Evolutionary conservation across 805 yeast species (phyloP).

Genomic region (Limtongia smithiae): DNA sequence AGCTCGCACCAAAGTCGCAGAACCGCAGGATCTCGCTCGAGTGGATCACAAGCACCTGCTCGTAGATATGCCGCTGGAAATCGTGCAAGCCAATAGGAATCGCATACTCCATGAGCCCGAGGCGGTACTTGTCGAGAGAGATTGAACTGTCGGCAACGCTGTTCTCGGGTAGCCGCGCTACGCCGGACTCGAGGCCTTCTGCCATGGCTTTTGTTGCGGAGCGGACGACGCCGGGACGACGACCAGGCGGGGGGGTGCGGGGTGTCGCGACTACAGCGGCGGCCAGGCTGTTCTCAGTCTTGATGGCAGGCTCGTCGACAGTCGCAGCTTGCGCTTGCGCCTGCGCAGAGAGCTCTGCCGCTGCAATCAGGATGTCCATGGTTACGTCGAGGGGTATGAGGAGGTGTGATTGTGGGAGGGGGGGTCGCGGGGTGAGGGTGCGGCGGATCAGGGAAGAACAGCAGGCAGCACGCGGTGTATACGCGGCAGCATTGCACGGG

Average conservation of each 20-base stretch:
- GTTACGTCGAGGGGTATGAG: neutral
- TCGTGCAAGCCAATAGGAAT: conserved; percentile 80
- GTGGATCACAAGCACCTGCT: conserved; percentile 86
- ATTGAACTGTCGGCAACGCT: conserved; percentile 12
- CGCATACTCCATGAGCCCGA: conserved; percentile 56
- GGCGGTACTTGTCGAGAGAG: conserved; percentile 25
- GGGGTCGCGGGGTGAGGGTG: too few relatives aligned
- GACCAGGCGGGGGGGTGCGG: neutral
- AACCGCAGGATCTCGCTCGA: conserved; percentile 86
- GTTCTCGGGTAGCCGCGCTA: conserved; percentile 21
- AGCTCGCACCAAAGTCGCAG: conserved; percentile 55
- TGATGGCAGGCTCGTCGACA: too few relatives aligned
- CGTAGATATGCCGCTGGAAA: conserved; percentile 82
- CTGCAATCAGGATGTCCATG: too few relatives aligned
- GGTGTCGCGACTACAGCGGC: conserved; percentile 5
- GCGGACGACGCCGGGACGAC: neutral
- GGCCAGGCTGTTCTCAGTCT: too few relatives aligned
- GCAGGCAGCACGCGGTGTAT: too few relatives aligned
- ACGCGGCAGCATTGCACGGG: too few relatives aligned
- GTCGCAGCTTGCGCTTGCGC: neutral
- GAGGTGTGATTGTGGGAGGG: too few relatives aligned
- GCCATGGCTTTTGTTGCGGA: conserved; percentile 18
- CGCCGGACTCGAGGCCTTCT: conserved; percentile 21
- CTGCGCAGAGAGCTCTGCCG: too few relatives aligned
- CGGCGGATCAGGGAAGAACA: too few relatives aligned